Percentiles rank a stretch among this genome's conserved stretches.
These are phyloP conservation scores for Claviceps africana DNA, from an alignment of 2,329 filamentous ascomycete genomes.

Conservation along the genomic window DNA sequence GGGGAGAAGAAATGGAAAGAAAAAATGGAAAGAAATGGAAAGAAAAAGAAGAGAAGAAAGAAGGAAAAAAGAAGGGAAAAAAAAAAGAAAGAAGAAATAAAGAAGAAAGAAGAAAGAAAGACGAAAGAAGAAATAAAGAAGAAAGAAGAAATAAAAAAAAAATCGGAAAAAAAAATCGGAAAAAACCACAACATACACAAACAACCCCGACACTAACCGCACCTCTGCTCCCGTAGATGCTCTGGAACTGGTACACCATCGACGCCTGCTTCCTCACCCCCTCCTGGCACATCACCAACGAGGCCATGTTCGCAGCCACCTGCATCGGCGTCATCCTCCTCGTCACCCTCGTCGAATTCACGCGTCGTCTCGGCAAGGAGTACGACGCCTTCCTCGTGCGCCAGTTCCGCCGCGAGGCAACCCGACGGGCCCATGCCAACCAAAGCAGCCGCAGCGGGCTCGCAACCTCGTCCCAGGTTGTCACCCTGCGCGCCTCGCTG, in stretches of 20 bases:
- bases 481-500: constrained; percentile 39
- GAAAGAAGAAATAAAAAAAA: not conserved
- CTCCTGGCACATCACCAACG: constrained; percentile 58
- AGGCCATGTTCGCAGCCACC: constrained; percentile 61
- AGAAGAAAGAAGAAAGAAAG: not conserved
- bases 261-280: constrained; percentile 57
- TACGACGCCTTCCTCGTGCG: constrained; percentile 54
- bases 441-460: constrained; percentile 6
- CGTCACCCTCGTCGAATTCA: constrained; percentile 54
- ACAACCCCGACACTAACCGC: not conserved
- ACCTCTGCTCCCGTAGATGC: constrained; percentile 39
- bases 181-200: not conserved
- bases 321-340: constrained; percentile 65
- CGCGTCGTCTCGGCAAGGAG: constrained; percentile 56
- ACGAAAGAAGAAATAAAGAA: not conserved
- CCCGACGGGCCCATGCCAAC: constrained; percentile 8
- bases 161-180: no score
- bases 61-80: not conserved
- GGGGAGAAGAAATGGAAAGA: no score
- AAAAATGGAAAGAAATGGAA: not conserved
- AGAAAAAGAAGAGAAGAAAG: not conserved
- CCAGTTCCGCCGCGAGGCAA: constrained; percentile 24
- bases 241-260: constrained; percentile 66
- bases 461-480: constrained; percentile 7
- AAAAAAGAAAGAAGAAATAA: not conserved